These are phyloP conservation scores for Candida jianshihensis DNA, from an alignment of 805 yeast species.

Conservation along the genomic window DNA sequence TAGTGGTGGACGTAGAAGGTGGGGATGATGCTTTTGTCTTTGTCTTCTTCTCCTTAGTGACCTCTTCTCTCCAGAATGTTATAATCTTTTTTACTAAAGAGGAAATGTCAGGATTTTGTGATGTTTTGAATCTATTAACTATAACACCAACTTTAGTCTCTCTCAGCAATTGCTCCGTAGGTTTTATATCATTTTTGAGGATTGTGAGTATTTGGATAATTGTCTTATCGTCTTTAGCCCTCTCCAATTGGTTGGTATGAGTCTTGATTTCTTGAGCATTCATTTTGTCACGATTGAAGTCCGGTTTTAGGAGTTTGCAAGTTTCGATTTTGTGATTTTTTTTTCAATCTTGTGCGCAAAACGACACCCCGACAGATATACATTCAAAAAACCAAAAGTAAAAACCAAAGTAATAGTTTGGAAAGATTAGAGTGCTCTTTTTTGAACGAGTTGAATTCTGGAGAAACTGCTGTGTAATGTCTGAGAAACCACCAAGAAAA, in stretches of 20 bases:
- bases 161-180: constrained; percentile 79
- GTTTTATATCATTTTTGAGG: constrained; percentile 65
- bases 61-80: constrained; percentile 84
- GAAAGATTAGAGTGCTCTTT: too few relatives aligned
- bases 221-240: constrained; percentile 56
- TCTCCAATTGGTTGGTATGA: constrained; percentile 67
- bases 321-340: too few relatives aligned
- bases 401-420: too few relatives aligned
- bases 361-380: too few relatives aligned
- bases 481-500: constrained; percentile 23
- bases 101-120: constrained; percentile 57
- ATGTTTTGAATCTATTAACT: constrained; percentile 79
- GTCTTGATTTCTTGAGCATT: constrained; percentile 68
- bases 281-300: constrained; percentile 36
- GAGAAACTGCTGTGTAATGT: too few relatives aligned
- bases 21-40: constrained; percentile 7
- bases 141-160: constrained; percentile 97
- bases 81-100: constrained; percentile 76
- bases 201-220: constrained; percentile 59
- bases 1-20: neutral
- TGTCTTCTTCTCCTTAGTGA: constrained; percentile 50
- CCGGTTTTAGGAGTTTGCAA: too few relatives aligned
- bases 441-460: too few relatives aligned
- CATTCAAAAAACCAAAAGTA: too few relatives aligned
- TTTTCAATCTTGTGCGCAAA: too few relatives aligned